Conservation (phyloP, 192 early-diverging fungal genomes). For the Hyaloraphidium curvatum region DNA sequence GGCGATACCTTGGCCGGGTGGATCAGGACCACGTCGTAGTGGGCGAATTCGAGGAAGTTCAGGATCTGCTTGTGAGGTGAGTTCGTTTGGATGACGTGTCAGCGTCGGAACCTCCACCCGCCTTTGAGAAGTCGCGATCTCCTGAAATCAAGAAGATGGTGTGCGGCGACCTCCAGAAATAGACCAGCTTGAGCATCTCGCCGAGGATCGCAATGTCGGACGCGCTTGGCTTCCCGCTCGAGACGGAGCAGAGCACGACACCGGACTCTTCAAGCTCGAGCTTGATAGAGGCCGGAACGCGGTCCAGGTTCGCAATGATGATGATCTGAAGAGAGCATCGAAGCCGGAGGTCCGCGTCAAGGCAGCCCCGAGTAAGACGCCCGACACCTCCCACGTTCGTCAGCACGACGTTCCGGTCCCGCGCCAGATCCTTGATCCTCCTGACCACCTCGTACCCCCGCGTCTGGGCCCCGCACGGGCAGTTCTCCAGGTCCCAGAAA, state of each 20-base stretch:
- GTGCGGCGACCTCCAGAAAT: slow-evolving; percentile 6
- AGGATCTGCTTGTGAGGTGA: neutral
- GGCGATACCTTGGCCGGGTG: slow-evolving; percentile 1
- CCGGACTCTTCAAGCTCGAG: slow-evolving; percentile 5
- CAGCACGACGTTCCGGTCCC: neutral
- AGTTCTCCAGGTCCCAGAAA: slow-evolving; percentile 10
- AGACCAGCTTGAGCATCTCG: slow-evolving; percentile 5
- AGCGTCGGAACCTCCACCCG: no score
- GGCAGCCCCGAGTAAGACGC: no score
- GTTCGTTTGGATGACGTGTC: no score
- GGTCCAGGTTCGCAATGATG: no score
- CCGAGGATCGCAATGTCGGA: slow-evolving; percentile 6
- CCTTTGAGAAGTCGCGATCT: slow-evolving; percentile 9
- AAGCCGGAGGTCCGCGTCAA: no score
- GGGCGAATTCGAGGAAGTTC: slow-evolving; percentile 3
- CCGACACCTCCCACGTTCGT: neutral
- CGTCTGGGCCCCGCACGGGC: neutral
- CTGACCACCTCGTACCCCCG: neutral
- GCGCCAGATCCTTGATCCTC: slow-evolving; percentile 3
- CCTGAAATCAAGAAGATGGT: slow-evolving; percentile 7
- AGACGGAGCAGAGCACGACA: neutral
- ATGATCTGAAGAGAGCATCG: no score
- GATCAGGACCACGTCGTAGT: slow-evolving; percentile 2
- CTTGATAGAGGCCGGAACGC: no score
- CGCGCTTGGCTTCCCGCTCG: neutral